A percentile compares a stretch with the other conserved stretches of the same genome.
Evolutionary conservation across 352 stramenopile genomes (phyloP).

Genomic region (Pythium scleroteichum): DNA sequence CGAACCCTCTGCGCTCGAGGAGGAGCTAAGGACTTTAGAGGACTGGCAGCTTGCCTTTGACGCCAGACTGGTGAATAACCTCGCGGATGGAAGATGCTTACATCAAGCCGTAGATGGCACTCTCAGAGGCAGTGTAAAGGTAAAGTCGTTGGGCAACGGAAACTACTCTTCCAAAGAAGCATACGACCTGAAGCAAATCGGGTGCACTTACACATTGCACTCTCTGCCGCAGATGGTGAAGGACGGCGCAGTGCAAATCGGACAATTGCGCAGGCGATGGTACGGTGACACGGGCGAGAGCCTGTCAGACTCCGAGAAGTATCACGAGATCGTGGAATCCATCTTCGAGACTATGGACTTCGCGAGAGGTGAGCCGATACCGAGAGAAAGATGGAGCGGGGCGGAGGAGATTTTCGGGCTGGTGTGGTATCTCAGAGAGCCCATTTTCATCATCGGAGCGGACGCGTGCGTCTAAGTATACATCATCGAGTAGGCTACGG

Average conservation of each 20-base stretch:
- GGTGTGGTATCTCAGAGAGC: background rate
- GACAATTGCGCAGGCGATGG: background rate
- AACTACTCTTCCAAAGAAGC: background rate
- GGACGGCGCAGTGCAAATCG: background rate
- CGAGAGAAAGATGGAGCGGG: background rate
- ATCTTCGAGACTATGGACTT: background rate
- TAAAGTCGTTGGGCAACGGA: too few species aligned
- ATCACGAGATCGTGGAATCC: background rate
- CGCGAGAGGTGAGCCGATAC: background rate
- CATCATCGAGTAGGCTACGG: constrained; percentile 1
- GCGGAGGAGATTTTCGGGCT: constrained; percentile 1
- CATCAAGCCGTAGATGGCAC: too few species aligned
- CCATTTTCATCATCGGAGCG: background rate
- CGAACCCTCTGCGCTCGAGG: too few species aligned
- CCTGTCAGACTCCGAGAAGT: background rate
- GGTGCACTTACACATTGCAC: background rate
- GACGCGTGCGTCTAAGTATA: constrained; percentile 5
- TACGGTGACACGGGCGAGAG: too few species aligned
- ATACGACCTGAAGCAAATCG: background rate
- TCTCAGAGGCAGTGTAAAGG: too few species aligned
- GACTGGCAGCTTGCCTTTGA: too few species aligned
- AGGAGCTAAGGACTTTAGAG: too few species aligned
- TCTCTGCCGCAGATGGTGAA: background rate
- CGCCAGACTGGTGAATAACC: too few species aligned
- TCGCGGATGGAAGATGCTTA: too few species aligned